Percentiles rank a stretch among this genome's conserved stretches.
phyloP scores from a whole-genome alignment of 352 stramenopile genomes.

The Phytopythium boreale region DNA sequence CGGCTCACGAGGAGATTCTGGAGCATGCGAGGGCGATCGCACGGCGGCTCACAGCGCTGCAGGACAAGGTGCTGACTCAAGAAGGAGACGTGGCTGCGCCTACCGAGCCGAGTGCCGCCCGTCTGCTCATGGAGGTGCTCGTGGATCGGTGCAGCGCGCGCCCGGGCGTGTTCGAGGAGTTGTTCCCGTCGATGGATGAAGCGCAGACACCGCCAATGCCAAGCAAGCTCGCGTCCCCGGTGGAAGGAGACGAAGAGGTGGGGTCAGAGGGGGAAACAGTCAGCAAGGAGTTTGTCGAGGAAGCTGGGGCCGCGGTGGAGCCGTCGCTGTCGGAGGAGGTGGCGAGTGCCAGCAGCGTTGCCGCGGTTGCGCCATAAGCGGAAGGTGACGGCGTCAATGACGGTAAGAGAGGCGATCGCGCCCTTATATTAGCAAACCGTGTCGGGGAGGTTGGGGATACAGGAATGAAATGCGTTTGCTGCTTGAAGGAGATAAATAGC shows the following conservation, averaged over 20 bases:
- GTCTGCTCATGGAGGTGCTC: slow-evolving; percentile 48
- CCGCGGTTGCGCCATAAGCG: not conserved
- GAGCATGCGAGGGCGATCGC: slow-evolving; percentile 65
- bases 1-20: slow-evolving; percentile 70
- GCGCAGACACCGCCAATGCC: slow-evolving; percentile 12
- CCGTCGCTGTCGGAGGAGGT: not conserved
- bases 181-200: slow-evolving; percentile 60
- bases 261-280: not conserved
- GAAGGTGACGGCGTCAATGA: not conserved
- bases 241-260: slow-evolving; percentile 23
- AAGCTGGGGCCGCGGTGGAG: not conserved
- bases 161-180: slow-evolving; percentile 38
- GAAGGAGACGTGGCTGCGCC: not conserved
- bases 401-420: not conserved
- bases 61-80: slow-evolving; percentile 13
- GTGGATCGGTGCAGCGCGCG: slow-evolving; percentile 53
- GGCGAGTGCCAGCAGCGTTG: not conserved
- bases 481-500: slow-evolving; percentile 2
- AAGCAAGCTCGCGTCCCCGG: not conserved
- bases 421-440: not conserved
- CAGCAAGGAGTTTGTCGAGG: not conserved
- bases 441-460: not conserved
- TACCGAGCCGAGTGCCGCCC: not conserved
- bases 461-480: not conserved
- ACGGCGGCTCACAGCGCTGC: slow-evolving; percentile 41